Evolutionary conservation across 495 filamentous ascomycete species (phyloP).

Genomic region (Aspergillus conjunctus): DNA sequence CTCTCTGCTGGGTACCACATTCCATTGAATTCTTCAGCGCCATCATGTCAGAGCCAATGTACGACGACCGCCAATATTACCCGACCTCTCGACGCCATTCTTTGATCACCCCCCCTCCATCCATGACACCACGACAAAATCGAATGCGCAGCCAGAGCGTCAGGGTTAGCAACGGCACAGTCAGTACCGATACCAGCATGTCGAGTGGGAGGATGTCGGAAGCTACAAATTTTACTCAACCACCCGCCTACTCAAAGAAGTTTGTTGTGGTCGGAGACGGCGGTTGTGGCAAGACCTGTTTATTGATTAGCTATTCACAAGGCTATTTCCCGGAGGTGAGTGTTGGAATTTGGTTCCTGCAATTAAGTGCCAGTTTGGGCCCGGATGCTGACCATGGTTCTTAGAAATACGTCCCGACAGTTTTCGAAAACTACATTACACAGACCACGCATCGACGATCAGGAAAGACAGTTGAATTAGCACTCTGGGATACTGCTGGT

Average conservation of each 20-base stretch:
- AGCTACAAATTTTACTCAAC: constrained; percentile 81
- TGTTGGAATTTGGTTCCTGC: neutral
- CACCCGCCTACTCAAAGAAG: constrained; percentile 95
- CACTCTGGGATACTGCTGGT: constrained; percentile 97
- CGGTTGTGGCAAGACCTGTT: constrained; percentile 97
- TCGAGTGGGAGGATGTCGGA: constrained; percentile 70
- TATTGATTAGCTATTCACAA: constrained; percentile 96
- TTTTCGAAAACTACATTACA: constrained; percentile 99
- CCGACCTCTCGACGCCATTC: constrained; percentile 53
- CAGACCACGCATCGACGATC: constrained; percentile 83
- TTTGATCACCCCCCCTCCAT: constrained; percentile 49
- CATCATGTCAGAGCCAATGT: constrained; percentile 51
- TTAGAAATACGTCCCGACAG: constrained; percentile 99
- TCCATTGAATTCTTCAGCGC: constrained; percentile 22
- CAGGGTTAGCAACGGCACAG: constrained; percentile 74
- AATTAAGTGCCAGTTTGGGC: neutral
- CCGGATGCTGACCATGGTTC: constrained; percentile 11
- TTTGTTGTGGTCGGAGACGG: constrained; percentile 98
- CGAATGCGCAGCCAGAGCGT: constrained; percentile 62
- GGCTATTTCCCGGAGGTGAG: constrained; percentile 96
- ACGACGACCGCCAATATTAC: constrained; percentile 51
- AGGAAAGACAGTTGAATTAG: constrained; percentile 92
- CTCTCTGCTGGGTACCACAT: constrained; percentile 22
- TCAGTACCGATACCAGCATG: constrained; percentile 72
- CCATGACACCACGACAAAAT: constrained; percentile 50